Evolutionary conservation across 2,329 filamentous ascomycete species (phyloP).

Genomic region (Colletotrichum sp.): DNA sequence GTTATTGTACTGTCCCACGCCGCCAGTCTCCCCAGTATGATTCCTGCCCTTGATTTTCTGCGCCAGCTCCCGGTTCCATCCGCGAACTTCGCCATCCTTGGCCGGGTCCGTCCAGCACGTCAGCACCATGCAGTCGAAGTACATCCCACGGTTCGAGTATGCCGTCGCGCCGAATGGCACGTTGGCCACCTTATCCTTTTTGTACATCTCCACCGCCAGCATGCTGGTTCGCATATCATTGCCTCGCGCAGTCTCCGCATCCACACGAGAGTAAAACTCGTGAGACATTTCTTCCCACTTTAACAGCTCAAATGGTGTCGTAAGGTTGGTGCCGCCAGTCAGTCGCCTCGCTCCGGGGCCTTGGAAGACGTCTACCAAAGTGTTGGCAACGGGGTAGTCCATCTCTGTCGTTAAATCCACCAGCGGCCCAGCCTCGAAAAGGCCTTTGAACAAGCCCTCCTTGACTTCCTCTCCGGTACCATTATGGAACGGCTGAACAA

Average conservation of each 20-base stretch:
- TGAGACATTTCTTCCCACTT: conserved; percentile 36
- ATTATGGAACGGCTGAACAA: conserved; percentile 37
- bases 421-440: conserved; percentile 41
- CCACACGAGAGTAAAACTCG: conserved; percentile 30
- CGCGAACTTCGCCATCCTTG: conserved; percentile 40
- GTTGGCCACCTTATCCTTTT: conserved; percentile 42
- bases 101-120: conserved; percentile 44
- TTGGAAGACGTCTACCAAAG: conserved; percentile 38
- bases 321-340: conserved; percentile 49
- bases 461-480: conserved; percentile 38
- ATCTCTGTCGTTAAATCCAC: conserved; percentile 41
- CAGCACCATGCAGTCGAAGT: conserved; percentile 46
- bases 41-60: conserved; percentile 28
- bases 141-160: conserved; percentile 48
- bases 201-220: conserved; percentile 46
- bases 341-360: conserved; percentile 40
- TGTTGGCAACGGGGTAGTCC: conserved; percentile 47
- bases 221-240: conserved; percentile 31
- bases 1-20: conserved; percentile 34
- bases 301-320: conserved; percentile 40
- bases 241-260: conserved; percentile 18
- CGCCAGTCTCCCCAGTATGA: conserved; percentile 24
- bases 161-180: conserved; percentile 42
- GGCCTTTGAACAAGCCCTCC: conserved; percentile 35
- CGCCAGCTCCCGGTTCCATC: conserved; percentile 41